Base-by-base conservation (phyloP, 2,329 filamentous ascomycete species). In the Fusarium napiforme region DNA sequence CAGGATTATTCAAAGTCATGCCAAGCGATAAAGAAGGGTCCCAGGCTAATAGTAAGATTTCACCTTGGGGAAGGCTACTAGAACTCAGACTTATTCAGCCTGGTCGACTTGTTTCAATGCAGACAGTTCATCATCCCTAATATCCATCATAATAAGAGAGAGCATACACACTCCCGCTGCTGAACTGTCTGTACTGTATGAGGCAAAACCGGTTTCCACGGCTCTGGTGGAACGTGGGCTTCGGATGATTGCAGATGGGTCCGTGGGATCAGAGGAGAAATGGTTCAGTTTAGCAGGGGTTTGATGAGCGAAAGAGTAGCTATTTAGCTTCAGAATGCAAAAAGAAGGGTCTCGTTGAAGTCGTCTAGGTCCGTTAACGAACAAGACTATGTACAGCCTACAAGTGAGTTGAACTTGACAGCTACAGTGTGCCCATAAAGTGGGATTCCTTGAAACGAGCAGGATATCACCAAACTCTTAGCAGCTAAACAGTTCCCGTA, bases 171-270 rank as follows among this genome's bases (percentile, higher is more conserved):
- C 45, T 45, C n/a, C 53, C 21, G 23, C 40, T 47, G 40, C 40
- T 64, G 45, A 64, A 46, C 40, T 64, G 61, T 26, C 40, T 32
- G 67, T 66, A 30, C 42, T 69, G 53, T 65, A 67, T 72, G 59
- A 69, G 62, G 66, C 60, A 74, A 76, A 75, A 58, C 71, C 62
- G 73, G 65, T 75, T 77, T 76, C 68, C 49, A 53, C 47, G 64
- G 49, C 58, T 58, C 42, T 69, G 58, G 68, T 74, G 72, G 68
- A 73, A 73, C 71, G 58, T 72, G 59, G 66, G 73, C 65, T 67
- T 60, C 56, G 69, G 67, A 58, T 67, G 61, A 65, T 69, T 76
- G 67, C 69, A 76, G 71, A 75, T 66, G 71, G 67, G 71, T 56
- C 71, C 34, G 60, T 72, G 58, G 70, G 60, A 65, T 57, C 37